phyloP scores from a whole-genome alignment of 345 rosid genomes.

The Lenwebbia sp. region DNA sequence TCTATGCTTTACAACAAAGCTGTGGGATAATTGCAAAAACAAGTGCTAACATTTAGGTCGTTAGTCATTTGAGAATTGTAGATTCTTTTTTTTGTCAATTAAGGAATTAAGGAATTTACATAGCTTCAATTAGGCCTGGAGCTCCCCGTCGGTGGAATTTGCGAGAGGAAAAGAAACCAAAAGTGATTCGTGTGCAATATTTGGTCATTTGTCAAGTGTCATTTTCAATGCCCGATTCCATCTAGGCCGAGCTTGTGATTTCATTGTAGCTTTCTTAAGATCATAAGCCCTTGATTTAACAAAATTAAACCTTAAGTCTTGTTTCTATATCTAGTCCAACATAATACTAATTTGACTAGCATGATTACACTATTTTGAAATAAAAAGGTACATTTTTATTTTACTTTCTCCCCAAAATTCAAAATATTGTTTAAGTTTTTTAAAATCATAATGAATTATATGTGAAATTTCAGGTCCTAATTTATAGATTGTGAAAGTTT shows the following conservation, averaged over 20 bases:
- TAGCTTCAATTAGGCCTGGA: neutral
- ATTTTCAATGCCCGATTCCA: neutral
- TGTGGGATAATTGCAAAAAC: neutral
- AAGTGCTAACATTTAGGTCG: no score
- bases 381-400: neutral
- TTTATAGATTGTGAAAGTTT: neutral
- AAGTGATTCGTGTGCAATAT: neutral
- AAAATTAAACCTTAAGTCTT: neutral
- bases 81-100: no score
- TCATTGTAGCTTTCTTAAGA: neutral
- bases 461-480: neutral
- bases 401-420: neutral
- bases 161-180: no score
- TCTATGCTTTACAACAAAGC: neutral
- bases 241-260: neutral
- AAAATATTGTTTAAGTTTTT: neutral
- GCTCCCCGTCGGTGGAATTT: neutral
- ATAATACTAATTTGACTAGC: neutral
- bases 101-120: no score
- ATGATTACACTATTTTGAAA: neutral
- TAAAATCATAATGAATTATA: neutral
- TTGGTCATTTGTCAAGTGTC: neutral
- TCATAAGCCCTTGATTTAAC: neutral
- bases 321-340: neutral
- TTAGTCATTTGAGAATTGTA: no score